These are phyloP conservation scores for Trichoderma virens DNA, from an alignment of 495 filamentous ascomycete genomes.

Conservation along the genomic window DNA sequence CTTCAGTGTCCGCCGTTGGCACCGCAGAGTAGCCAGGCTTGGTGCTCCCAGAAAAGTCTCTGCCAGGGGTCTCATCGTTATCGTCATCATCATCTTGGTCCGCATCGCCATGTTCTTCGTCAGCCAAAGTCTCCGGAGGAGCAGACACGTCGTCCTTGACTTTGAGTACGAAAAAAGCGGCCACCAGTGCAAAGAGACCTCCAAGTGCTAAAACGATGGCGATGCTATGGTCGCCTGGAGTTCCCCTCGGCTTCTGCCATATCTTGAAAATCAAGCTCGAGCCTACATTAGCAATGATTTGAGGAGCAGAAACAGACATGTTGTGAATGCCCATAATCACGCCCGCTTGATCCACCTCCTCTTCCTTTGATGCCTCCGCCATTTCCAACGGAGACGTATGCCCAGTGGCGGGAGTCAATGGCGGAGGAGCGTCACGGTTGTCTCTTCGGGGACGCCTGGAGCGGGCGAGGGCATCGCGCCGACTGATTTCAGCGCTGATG, in stretches of 20 bases:
- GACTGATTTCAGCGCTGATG: conserved; percentile 78
- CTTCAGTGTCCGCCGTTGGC: background rate
- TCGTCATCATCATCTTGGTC: background rate
- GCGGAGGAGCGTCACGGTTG: background rate
- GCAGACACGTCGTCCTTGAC: conserved; percentile 32
- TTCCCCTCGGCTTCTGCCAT: conserved; percentile 75
- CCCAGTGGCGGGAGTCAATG: conserved; percentile 9
- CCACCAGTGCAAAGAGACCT: conserved; percentile 66
- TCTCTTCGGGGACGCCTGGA: conserved; percentile 25
- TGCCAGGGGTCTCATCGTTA: background rate
- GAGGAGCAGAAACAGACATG: conserved; percentile 79
- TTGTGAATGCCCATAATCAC: conserved; percentile 89
- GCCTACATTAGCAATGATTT: conserved; percentile 76
- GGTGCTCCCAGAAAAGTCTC: background rate
- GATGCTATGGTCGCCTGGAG: conserved; percentile 76
- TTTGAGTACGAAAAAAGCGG: conserved; percentile 57
- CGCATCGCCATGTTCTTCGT: conserved; percentile 7
- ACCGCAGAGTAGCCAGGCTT: background rate
- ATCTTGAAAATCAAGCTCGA: conserved; percentile 73
- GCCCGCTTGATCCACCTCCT: conserved; percentile 65
- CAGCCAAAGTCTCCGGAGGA: conserved; percentile 1
- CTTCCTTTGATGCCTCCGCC: conserved; percentile 29
- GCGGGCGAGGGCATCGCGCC: conserved; percentile 63
- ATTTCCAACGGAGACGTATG: background rate
- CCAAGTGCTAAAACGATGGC: conserved; percentile 77